A percentile compares a stretch with the other conserved stretches of the same genome.
phyloP scores from a whole-genome alignment of 345 rosid genomes.

The Eucalyptus erythrocorys region DNA sequence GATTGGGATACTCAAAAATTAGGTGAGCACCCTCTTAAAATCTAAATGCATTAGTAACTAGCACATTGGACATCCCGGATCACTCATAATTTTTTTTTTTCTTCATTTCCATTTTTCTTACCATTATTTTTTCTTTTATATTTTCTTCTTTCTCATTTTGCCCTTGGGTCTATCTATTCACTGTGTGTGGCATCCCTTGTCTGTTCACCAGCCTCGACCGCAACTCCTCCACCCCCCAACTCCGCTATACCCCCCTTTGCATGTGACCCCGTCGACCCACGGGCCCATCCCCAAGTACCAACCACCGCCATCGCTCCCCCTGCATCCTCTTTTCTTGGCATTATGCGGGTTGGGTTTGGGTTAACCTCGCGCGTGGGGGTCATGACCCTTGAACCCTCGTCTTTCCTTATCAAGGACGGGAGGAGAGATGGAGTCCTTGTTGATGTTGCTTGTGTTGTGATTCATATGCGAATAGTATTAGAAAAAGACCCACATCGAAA shows the following conservation, averaged over 20 bases:
- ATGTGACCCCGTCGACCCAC: background rate
- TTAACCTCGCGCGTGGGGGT: background rate
- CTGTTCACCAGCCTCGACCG: background rate
- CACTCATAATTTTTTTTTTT: background rate
- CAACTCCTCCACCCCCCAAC: background rate
- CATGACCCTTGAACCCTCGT: background rate
- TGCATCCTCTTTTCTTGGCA: background rate
- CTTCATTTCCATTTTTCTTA: background rate
- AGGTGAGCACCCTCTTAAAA: background rate
- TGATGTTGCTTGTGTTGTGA: background rate
- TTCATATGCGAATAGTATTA: background rate
- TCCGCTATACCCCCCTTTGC: background rate
- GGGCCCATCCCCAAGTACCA: background rate
- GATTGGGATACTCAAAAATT: background rate
- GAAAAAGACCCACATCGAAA: background rate
- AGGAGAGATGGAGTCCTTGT: background rate
- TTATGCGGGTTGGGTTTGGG: background rate
- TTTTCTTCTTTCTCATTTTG: background rate
- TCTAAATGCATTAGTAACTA: background rate
- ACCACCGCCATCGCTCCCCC: background rate
- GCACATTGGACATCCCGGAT: background rate
- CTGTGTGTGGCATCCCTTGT: background rate
- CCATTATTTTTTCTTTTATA: background rate
- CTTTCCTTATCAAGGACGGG: background rate
- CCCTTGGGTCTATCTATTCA: background rate